Conservation (phyloP, 495 filamentous ascomycete genomes). For the Aspergillus panamensis region DNA sequence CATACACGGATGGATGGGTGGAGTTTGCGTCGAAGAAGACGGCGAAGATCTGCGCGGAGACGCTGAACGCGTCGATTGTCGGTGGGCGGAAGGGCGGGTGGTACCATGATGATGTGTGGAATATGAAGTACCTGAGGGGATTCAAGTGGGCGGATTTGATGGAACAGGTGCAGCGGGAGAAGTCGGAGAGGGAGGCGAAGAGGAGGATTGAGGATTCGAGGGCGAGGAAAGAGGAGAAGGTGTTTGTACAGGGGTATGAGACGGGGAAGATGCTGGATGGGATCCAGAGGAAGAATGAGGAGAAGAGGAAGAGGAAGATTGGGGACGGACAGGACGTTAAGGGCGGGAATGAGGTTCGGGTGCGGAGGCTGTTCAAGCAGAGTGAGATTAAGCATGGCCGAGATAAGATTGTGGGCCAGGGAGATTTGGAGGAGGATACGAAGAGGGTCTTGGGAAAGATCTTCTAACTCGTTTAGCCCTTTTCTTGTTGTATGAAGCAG, state of each 20-base stretch:
- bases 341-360: slow-evolving; percentile 24
- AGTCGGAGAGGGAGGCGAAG: slow-evolving; percentile 73
- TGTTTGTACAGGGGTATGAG: slow-evolving; percentile 77
- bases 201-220: slow-evolving; percentile 77
- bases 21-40: slow-evolving; percentile 76
- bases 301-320: slow-evolving; percentile 52
- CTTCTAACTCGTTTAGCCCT: slow-evolving; percentile 42
- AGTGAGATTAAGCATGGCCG: slow-evolving; percentile 43
- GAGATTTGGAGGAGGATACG: slow-evolving; percentile 60
- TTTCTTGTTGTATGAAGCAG: neutral
- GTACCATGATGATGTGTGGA: slow-evolving; percentile 94
- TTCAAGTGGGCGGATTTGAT: slow-evolving; percentile 74
- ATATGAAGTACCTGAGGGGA: slow-evolving; percentile 70
- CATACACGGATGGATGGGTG: slow-evolving; percentile 90
- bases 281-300: slow-evolving; percentile 61
- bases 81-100: slow-evolving; percentile 84
- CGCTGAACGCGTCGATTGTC: slow-evolving; percentile 76
- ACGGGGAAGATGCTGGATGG: slow-evolving; percentile 73
- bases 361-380: slow-evolving; percentile 71
- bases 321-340: slow-evolving; percentile 21
- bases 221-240: slow-evolving; percentile 76
- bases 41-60: slow-evolving; percentile 80
- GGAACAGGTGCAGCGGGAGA: slow-evolving; percentile 72
- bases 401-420: slow-evolving; percentile 42
- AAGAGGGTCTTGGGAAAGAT: slow-evolving; percentile 79